Conservation (phyloP, 768 basidiomycete species). For the Pisolithus microcarpus region DNA sequence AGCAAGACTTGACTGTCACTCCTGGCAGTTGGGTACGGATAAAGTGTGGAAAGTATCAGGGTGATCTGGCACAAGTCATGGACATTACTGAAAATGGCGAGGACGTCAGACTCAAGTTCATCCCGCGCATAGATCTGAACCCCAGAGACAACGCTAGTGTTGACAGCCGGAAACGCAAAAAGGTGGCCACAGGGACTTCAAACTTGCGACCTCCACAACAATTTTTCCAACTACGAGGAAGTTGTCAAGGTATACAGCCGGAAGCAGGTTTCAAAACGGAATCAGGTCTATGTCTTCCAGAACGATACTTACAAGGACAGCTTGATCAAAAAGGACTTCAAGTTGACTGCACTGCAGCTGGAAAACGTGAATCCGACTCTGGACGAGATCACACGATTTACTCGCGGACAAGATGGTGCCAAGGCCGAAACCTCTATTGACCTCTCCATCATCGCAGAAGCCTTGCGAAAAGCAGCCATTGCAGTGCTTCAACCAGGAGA, state of each 20-base stretch:
- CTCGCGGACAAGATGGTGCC: no score
- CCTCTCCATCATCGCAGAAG: conserved; percentile 86
- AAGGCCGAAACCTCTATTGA: conserved; percentile 70
- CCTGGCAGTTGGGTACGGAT: conserved; percentile 94
- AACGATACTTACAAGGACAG: conserved; percentile 93
- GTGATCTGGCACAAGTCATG: conserved; percentile 92
- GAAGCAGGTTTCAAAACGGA: conserved; percentile 66
- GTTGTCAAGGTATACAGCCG: conserved; percentile 80
- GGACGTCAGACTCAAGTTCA: conserved; percentile 85
- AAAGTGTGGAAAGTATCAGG: conserved; percentile 86
- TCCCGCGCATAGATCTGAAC: conserved; percentile 93
- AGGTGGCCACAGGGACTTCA: conserved; percentile 39
- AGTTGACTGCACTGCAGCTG: conserved; percentile 62
- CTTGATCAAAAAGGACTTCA: conserved; percentile 94
- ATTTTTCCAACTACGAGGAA: conserved; percentile 89
- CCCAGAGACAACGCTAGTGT: conserved; percentile 73
- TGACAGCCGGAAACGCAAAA: conserved; percentile 74
- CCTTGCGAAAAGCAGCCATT: conserved; percentile 84
- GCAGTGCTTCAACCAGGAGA: conserved; percentile 96
- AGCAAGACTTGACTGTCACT: conserved; percentile 77
- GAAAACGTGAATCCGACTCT: conserved; percentile 92
- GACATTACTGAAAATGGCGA: conserved; percentile 92
- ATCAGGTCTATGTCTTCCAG: conserved; percentile 77
- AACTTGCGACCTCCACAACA: conserved; percentile 83
- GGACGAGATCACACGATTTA: no score